Base-by-base conservation (phyloP, 257 asterid genomes). In the Gentiana straminea region DNA sequence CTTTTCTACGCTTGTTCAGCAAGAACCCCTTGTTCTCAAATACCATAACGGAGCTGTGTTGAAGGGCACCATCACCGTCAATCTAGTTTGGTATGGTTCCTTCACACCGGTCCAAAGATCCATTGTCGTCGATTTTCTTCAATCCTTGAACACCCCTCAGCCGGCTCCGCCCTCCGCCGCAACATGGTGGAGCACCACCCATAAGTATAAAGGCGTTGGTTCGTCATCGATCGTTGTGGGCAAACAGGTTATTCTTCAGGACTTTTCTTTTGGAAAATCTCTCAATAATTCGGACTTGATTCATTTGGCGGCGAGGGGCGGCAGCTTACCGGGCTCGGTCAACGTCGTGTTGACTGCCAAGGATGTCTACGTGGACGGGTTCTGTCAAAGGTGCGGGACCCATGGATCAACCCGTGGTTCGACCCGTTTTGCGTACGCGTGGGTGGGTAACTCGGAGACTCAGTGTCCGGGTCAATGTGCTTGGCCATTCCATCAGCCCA, bases 401-500 rank as follows among this genome's bases (percentile, higher is more conserved):
- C 96, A 87, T 75, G 85, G 85, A 6, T 73, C 91, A 5, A 74
- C 84, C 0, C 73, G 78, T 1, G 89, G 94, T 2, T 46, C 73
- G 57, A 10, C 74, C 7, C 80, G 86, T 2, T 74, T 73, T 12
- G 79, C 89, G 0, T 84, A 80, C 63, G 94, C 83, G 11, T 87
- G 96, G 96, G 93, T 87, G 3, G 96, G 96, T 2, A 81, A 86
- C 75, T 68, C 95, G 48, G 94, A 71, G 64, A 70, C 64, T 9
- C 86, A 72, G 75, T 86, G 94, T 38, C 79, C 94, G 0, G 95
- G 95, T 0, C 77, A 80, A 70, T 85, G 97, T 64, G 97, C 96
- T 2, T 82, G 88, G 94, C 97, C 97, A 38, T 88, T 88, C 46
- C 89, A 85, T 61, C 86, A 79, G 69, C 95, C 95, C n/a, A 2